phyloP scores from a whole-genome alignment of 2,329 filamentous ascomycete genomes.

The Colletotrichum spinosum region DNA sequence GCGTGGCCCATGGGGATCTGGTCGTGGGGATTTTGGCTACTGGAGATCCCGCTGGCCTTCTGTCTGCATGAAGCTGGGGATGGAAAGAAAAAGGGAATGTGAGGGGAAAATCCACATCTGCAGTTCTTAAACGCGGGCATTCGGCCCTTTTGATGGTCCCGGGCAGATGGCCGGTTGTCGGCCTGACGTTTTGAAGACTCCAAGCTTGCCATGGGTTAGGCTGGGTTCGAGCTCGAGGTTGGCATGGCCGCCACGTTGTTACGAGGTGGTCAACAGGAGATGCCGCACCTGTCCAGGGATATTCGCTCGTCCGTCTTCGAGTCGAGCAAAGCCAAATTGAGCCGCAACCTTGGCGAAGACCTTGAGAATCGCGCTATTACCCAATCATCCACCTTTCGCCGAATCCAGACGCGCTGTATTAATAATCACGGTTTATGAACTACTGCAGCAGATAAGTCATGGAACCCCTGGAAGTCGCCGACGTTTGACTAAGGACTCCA shows the following conservation, averaged over 20 bases:
- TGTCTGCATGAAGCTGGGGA: slow-evolving; percentile 2
- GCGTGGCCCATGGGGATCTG: slow-evolving; percentile 29
- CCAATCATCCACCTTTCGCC: slow-evolving; percentile 3
- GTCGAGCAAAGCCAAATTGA: slow-evolving; percentile 14
- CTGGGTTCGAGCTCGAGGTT: no score
- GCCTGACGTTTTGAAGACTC: no score
- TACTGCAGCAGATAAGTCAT: slow-evolving; percentile 2
- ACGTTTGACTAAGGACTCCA: slow-evolving; percentile 27
- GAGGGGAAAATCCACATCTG: slow-evolving; percentile 28
- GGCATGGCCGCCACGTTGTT: slow-evolving; percentile 32
- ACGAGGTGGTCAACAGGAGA: background rate
- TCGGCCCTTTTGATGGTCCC: slow-evolving; percentile 3
- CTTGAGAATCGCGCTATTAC: slow-evolving; percentile 20
- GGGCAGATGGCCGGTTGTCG: no score
- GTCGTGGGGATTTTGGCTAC: slow-evolving; percentile 29
- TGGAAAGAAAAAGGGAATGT: background rate
- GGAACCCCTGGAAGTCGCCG: slow-evolving; percentile 5
- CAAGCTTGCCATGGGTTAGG: no score
- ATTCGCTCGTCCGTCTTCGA: background rate
- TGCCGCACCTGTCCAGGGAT: slow-evolving; percentile 1
- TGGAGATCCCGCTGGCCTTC: slow-evolving; percentile 30
- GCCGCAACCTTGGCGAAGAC: slow-evolving; percentile 22
- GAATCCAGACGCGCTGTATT: background rate
- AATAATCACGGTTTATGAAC: background rate
- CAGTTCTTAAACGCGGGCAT: slow-evolving; percentile 5